Base-by-base conservation (phyloP, 306 rosid genomes). In the Quercus aquifolioides region DNA sequence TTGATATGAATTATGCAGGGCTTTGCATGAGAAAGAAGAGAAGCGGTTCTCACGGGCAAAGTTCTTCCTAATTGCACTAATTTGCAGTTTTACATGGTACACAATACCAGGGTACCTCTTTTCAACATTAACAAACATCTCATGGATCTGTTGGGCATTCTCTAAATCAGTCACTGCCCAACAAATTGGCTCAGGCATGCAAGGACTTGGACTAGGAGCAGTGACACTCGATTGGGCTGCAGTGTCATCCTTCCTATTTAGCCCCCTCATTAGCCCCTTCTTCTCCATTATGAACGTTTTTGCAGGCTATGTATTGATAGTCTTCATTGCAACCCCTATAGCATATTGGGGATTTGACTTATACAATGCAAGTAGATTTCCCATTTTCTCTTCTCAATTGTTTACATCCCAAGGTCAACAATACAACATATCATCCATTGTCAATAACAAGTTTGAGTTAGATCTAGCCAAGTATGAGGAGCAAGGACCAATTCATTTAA, bases 61-160 rank as follows among this genome's bases (percentile, higher is more conserved):
- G 69, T 94, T 94, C 81, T 92, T 92, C 92, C 69, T 87, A 20
- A 87, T 92, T 56, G 93, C 92, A 76, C 82, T 92, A 56, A 38
- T 80, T 1, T 89, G 97, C 81, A 92, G 96, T 79, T 94, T 94
- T 58, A 14, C 89, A 17, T 94, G 95, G 96, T 90, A 90, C 46
- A 63, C 75, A 33, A 2, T 89, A 46, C 98, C 97, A 13, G 97
- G 97, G 33, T 89, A 81, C 87, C 74, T 94, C 26, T 92, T 94
- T 87, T 23, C 92, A 67, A 90, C 96, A 17, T 92, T 94, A 20
- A 76, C 96, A n/a, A 90, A 4, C 90, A 88, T 94, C 55, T 94
- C 97, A 73, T 94, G 94, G 93, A 65, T 90, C 1, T 92, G 96
- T 78, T 93, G 98, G 98, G 10, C 82, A 21, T 90, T 91, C 88